Conservation (phyloP, 2,329 filamentous ascomycete genomes). For the Botrytis fragariae region DNA sequence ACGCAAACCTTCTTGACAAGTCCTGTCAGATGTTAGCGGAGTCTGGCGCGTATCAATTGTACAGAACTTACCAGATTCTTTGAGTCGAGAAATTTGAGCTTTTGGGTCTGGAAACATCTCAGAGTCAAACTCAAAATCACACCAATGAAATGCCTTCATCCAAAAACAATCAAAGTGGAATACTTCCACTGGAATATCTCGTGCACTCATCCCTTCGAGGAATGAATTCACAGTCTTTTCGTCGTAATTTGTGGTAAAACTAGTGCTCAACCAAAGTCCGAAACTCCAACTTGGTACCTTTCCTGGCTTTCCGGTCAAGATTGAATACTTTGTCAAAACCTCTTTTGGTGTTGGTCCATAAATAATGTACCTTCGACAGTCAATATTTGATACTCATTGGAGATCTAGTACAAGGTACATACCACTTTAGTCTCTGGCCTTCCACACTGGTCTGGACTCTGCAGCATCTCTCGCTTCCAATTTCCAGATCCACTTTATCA, state of each 20-base stretch:
- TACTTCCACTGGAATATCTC: conserved; percentile 56
- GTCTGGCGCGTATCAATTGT: background rate
- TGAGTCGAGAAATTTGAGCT: conserved; percentile 53
- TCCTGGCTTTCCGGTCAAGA: conserved; percentile 63
- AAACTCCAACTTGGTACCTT: conserved; percentile 72
- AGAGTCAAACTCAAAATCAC: conserved; percentile 58
- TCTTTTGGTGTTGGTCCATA: conserved; percentile 71
- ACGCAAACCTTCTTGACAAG: conserved; percentile 49
- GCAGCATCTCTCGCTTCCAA: conserved; percentile 71
- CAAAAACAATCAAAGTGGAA: conserved; percentile 66
- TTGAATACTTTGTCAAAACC: conserved; percentile 64
- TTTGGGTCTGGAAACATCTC: conserved; percentile 58
- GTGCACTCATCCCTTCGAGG: conserved; percentile 56
- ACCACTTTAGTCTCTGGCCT: conserved; percentile 67
- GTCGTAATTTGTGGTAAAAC: conserved; percentile 60
- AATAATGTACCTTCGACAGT: conserved; percentile 55
- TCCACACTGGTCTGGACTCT: conserved; percentile 68
- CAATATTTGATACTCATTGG: background rate
- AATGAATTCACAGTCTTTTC: conserved; percentile 57
- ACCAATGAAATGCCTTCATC: conserved; percentile 63
- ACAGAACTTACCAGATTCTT: conserved; percentile 41
- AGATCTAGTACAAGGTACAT: background rate
- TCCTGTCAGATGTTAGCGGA: conserved; percentile 37
- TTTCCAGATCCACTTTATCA: conserved; percentile 67
- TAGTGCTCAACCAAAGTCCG: conserved; percentile 74